Conservation (phyloP, 768 basidiomycete species). For the Leccinum obscurum region DNA sequence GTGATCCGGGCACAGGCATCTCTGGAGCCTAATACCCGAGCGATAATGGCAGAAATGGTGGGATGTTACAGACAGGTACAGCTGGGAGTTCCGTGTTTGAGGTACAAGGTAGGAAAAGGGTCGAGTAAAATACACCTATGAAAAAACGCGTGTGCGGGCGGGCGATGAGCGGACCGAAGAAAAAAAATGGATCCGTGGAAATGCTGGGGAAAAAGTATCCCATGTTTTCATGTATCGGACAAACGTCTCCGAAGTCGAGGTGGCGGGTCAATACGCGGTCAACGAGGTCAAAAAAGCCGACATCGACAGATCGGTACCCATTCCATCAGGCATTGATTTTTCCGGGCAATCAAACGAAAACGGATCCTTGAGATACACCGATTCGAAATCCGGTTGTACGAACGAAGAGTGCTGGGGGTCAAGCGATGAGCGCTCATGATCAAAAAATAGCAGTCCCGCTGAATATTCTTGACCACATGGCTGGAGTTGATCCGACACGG, state of each 20-base stretch:
- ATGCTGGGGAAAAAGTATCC: conserved; percentile 4
- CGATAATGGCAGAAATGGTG: not conserved
- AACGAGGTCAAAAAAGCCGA: conserved; percentile 34
- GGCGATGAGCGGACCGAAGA: conserved; percentile 3
- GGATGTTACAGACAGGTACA: conserved; percentile 32
- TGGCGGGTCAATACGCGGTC: conserved; percentile 28
- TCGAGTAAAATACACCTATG: conserved; percentile 32
- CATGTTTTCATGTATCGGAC: not conserved
- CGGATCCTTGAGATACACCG: conserved; percentile 23
- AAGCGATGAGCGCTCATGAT: conserved; percentile 11
- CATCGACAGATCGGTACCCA: conserved; percentile 32
- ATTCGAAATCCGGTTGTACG: conserved; percentile 21
- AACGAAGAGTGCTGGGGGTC: conserved; percentile 14
- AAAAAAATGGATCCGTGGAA: not conserved
- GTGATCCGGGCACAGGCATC: conserved; percentile 6
- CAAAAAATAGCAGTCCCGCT: conserved; percentile 21
- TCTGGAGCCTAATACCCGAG: not conserved
- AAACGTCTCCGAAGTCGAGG: not conserved
- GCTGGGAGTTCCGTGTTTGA: conserved; percentile 16
- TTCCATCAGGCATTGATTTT: conserved; percentile 20
- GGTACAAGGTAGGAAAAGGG: not conserved
- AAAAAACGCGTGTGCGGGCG: conserved; percentile 5
- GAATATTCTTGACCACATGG: conserved; percentile 23
- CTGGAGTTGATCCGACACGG: conserved; percentile 13
- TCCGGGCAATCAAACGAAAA: conserved; percentile 27